Percentiles rank a stretch among this genome's conserved stretches.
These are phyloP conservation scores for Apiospora arundinis DNA, from an alignment of 2,329 filamentous ascomycete species.

Conservation along the genomic window DNA sequence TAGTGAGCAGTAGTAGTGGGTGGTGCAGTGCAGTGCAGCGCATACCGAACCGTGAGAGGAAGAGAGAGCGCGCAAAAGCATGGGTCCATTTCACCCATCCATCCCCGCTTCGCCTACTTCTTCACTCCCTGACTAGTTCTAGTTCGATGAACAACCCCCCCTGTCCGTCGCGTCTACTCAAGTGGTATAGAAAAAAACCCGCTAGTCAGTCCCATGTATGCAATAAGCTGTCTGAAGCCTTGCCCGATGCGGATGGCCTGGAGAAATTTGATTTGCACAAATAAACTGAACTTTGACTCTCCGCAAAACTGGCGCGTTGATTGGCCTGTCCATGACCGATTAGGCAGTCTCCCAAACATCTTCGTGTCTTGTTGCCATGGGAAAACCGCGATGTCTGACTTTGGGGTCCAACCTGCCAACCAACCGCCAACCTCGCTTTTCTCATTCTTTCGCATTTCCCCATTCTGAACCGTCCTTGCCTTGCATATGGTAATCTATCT, in stretches of 20 bases:
- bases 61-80: background rate
- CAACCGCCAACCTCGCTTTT: background rate
- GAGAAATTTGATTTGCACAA: slow-evolving; percentile 8
- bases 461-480: background rate
- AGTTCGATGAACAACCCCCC: background rate
- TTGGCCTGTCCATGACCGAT: background rate
- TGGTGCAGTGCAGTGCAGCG: background rate
- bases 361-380: slow-evolving; percentile 1
- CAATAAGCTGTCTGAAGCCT: slow-evolving; percentile 1
- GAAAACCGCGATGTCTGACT: background rate
- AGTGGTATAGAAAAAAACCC: background rate
- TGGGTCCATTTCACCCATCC: background rate
- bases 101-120: slow-evolving; percentile 5
- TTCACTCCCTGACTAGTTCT: background rate
- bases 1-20: no score
- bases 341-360: slow-evolving; percentile 9
- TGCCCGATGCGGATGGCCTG: background rate
- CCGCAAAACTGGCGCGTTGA: background rate
- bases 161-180: slow-evolving; percentile 10
- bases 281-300: background rate
- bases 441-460: no score
- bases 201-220: no score
- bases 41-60: background rate
- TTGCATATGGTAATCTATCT: slow-evolving; percentile 6
- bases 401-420: background rate